phyloP scores from a whole-genome alignment of 257 asterid species.

The Ilex asprella region DNA sequence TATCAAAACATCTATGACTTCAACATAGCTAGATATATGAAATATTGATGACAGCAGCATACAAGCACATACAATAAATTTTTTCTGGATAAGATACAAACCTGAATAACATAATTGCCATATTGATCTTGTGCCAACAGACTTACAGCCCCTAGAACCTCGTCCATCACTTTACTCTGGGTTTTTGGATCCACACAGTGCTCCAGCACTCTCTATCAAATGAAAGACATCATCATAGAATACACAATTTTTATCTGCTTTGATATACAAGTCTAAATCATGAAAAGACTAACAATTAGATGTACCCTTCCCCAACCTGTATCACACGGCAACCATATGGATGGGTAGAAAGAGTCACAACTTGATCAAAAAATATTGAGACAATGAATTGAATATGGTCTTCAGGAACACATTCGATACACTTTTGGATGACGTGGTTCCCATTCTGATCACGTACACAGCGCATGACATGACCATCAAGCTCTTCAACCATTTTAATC shows the following conservation, averaged over 20 bases:
- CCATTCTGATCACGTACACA: slow-evolving; percentile 99
- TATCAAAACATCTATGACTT: no score
- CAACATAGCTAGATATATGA: no score
- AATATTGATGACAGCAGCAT: no score
- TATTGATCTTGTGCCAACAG: slow-evolving; percentile 95
- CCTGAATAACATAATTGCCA: slow-evolving; percentile 97
- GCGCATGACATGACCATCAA: slow-evolving; percentile 87
- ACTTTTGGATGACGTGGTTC: slow-evolving; percentile 88
- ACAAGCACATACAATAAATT: no score
- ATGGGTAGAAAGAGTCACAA: slow-evolving; percentile 85
- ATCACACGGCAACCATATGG: slow-evolving; percentile 98
- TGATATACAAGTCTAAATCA: not conserved
- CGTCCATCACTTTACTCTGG: slow-evolving; percentile 87
- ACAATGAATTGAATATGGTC: slow-evolving; percentile 75
- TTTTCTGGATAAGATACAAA: slow-evolving; percentile 11
- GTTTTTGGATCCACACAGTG: slow-evolving; percentile 66
- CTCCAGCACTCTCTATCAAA: slow-evolving; percentile 76
- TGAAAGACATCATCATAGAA: slow-evolving; percentile 7
- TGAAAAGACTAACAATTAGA: not conserved
- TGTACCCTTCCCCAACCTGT: slow-evolving; percentile 45
- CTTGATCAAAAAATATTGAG: slow-evolving; percentile 77
- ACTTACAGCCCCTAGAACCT: slow-evolving; percentile 82
- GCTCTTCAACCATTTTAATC: slow-evolving; percentile 88
- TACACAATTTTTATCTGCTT: not conserved
- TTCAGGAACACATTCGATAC: slow-evolving; percentile 93